A percentile compares a stretch with the other conserved stretches of the same genome.
These are phyloP conservation scores for Tuber borchii DNA, from an alignment of 495 filamentous ascomycete species.

Conservation along the genomic window DNA sequence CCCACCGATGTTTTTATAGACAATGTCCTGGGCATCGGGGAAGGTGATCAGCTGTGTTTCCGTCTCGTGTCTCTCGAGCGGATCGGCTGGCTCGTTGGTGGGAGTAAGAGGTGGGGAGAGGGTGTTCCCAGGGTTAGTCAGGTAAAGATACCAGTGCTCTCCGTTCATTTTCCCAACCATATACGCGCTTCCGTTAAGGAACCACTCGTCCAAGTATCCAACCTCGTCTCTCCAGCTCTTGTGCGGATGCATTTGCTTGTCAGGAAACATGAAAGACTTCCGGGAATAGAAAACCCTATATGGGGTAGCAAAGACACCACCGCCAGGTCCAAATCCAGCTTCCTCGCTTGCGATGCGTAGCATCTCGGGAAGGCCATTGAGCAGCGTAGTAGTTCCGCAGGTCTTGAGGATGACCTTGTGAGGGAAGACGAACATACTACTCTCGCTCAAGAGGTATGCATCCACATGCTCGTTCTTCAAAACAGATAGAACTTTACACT, in stretches of 20 bases:
- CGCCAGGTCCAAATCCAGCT: conserved; percentile 70
- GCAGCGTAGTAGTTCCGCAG: conserved; percentile 91
- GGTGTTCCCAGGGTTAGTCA: conserved; percentile 74
- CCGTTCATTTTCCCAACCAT: conserved; percentile 99
- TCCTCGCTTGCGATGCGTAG: conserved; percentile 81
- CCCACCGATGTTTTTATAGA: conserved; percentile 46
- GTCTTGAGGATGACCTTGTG: conserved; percentile 99
- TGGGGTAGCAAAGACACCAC: conserved; percentile 70
- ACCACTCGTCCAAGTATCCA: conserved; percentile 77
- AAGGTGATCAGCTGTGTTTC: conserved; percentile 61
- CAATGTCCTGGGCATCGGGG: conserved; percentile 44
- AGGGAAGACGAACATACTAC: conserved; percentile 99
- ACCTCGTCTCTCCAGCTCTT: conserved; percentile 98
- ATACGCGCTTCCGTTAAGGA: conserved; percentile 90
- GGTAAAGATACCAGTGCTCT: conserved; percentile 98
- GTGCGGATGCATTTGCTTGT: conserved; percentile 89
- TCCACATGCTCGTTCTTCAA: conserved; percentile 93
- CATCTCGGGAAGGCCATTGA: conserved; percentile 80
- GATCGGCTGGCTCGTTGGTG: conserved; percentile 44
- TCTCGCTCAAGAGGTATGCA: conserved; percentile 95
- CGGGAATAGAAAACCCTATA: conserved; percentile 98
- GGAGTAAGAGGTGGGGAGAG: conserved; percentile 84
- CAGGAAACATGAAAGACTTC: conserved; percentile 96
- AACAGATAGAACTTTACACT: conserved; percentile 95
- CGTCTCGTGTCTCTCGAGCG: conserved; percentile 49